A percentile compares a stretch with the other conserved stretches of the same genome.
phyloP scores from a whole-genome alignment of 805 yeast species.

The Komagataella ulmi region DNA sequence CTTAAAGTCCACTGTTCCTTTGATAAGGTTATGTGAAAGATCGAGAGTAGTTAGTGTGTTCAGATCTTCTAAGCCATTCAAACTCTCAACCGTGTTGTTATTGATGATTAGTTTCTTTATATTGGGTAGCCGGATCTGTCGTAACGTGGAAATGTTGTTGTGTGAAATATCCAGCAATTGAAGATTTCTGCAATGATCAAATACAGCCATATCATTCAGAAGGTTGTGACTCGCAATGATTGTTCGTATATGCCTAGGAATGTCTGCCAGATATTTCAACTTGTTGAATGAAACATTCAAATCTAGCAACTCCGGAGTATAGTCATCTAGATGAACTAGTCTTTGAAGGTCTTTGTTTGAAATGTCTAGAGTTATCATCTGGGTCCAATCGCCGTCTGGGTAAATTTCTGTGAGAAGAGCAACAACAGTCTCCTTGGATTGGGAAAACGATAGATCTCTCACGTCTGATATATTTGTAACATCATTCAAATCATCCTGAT shows the following conservation, averaged over 20 bases:
- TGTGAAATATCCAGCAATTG: conserved; percentile 26
- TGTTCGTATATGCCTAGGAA: conserved; percentile 25
- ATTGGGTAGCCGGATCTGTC: conserved; percentile 26
- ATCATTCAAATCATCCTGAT: conserved; percentile 11
- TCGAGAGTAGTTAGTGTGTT: conserved; percentile 26
- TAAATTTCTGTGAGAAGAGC: conserved; percentile 29
- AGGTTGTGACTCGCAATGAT: conserved; percentile 24
- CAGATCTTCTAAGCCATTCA: conserved; percentile 24
- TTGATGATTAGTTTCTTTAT: conserved; percentile 25
- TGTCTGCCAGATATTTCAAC: conserved; percentile 29
- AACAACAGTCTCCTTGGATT: conserved; percentile 28
- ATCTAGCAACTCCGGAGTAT: conserved; percentile 27
- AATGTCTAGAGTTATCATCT: conserved; percentile 22
- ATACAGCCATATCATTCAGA: conserved; percentile 27
- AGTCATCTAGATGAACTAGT: conserved; percentile 26
- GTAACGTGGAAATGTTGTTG: conserved; percentile 23
- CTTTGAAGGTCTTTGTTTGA: conserved; percentile 21
- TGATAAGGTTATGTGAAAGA: conserved; percentile 25
- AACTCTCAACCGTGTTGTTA: conserved; percentile 20
- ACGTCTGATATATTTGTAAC: conserved; percentile 24
- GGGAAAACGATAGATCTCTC: conserved; percentile 32
- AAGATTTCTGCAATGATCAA: conserved; percentile 23
- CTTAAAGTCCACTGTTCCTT: conserved; percentile 24
- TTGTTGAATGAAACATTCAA: conserved; percentile 28
- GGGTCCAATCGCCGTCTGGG: conserved; percentile 29